Conservation (phyloP, 257 asterid species). For the Leptodermis oblonga region DNA sequence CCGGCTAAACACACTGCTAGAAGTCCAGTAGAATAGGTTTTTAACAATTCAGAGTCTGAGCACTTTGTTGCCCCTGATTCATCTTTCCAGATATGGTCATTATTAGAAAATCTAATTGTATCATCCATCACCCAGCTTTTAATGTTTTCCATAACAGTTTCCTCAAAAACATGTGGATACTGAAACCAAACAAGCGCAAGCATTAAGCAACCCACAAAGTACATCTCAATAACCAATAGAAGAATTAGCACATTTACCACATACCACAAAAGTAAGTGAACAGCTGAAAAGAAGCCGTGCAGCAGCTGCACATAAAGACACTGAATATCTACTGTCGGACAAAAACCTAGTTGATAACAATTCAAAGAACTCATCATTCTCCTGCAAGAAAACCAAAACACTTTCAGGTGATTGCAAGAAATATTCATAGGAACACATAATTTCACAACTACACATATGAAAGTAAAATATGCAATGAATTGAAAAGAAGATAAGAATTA, state of each 20-base stretch:
- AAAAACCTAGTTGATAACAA: slow-evolving; percentile 73
- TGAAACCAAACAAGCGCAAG: slow-evolving; percentile 39
- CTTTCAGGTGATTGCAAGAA: slow-evolving; percentile 14
- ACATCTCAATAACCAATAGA: slow-evolving; percentile 16
- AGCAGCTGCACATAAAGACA: slow-evolving; percentile 70
- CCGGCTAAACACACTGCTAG: slow-evolving; percentile 82
- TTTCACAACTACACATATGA: background rate
- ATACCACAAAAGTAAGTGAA: slow-evolving; percentile 88
- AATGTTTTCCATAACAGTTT: slow-evolving; percentile 65
- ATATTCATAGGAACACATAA: slow-evolving; percentile 6
- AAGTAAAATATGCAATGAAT: background rate
- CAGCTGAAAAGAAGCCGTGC: slow-evolving; percentile 90
- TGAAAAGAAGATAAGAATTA: slow-evolving; percentile 7
- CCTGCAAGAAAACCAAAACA: slow-evolving; percentile 51
- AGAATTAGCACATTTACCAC: background rate
- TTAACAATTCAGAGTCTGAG: slow-evolving; percentile 75
- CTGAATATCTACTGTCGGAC: slow-evolving; percentile 63
- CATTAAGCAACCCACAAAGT: slow-evolving; percentile 23
- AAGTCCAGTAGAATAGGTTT: slow-evolving; percentile 79
- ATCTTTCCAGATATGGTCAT: slow-evolving; percentile 66
- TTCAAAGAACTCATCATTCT: slow-evolving; percentile 86
- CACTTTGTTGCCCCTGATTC: slow-evolving; percentile 56
- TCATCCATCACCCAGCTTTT: slow-evolving; percentile 95
- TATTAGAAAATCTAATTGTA: slow-evolving; percentile 43
- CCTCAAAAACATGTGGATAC: slow-evolving; percentile 96